Evolutionary conservation across 2,329 filamentous ascomycete genomes (phyloP), one percentile per base, ranked within the genome.

Genomic region (Curvularia hawaiiensis): DNA sequence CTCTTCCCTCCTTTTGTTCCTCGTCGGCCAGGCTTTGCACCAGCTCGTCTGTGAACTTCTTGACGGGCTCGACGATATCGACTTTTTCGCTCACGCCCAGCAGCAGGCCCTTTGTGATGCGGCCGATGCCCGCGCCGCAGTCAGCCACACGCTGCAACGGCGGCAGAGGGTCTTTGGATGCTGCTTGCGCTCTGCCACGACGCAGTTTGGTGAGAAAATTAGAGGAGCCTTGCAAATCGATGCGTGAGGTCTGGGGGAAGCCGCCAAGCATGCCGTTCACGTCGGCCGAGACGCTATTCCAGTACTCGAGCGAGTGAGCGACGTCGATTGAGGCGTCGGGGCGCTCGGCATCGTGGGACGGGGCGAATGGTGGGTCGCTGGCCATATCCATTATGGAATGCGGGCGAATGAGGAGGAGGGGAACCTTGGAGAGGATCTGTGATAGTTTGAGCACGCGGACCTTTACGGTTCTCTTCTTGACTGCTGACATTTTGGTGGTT

Each of bases 51-150:
- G 91, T 92, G 76, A 97, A 96, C 72, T 92, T 92, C 66, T 82
- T 80, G 20, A 97, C 85, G 0, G 93, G 94, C 79, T 97, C 93
- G 31, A 97, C 86, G 22, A 96, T 82, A 73, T 97, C 93, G 7
- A 97, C 88, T 2, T 82, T 78, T 16, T 85, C 79, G n/a, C 89
- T 88, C 1, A 94, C 79, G 24, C 85, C 80, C 28, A 88, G 77
- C n/a, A 97, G 80, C 4, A 97, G 82, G 0, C 90, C 90, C 56
- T 89, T 83, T 0, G 92, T 96, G 58, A 97, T 85, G 41, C 94
- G 83, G 0, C 93, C 94, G 56, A 97, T 96, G 0, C 93, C 85
- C 0, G 86, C 86, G 20, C 86, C 85, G 62, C 84, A 86, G 69
- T 88, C 86, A 14, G 82, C 83, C 2, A 79, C 83, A n/a, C 79